These are phyloP conservation scores for Sporormia fimetaria DNA, from an alignment of 495 filamentous ascomycete genomes.

Conservation along the genomic window DNA sequence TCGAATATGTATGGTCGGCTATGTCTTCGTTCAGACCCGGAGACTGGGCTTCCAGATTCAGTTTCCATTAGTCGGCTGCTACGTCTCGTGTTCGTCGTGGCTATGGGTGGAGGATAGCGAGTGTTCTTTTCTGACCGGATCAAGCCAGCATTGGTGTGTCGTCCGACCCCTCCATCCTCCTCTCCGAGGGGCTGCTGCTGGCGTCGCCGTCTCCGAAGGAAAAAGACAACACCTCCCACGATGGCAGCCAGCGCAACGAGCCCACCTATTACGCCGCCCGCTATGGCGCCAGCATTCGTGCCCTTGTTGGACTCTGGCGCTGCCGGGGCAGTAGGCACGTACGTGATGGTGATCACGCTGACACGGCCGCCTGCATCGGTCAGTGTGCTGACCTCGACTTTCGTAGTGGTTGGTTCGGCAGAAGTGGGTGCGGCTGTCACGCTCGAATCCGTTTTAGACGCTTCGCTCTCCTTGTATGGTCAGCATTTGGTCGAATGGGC, in stretches of 20 bases:
- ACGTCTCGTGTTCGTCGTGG: slow-evolving; percentile 6
- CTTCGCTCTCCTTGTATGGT: neutral
- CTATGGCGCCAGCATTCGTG: slow-evolving; percentile 15
- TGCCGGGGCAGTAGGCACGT: slow-evolving; percentile 3
- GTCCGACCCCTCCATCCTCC: slow-evolving; percentile 7
- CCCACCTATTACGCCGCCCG: slow-evolving; percentile 20
- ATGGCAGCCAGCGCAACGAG: slow-evolving; percentile 11
- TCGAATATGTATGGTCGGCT: slow-evolving; percentile 20
- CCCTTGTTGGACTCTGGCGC: slow-evolving; percentile 5
- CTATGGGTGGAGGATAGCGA: slow-evolving; percentile 5
- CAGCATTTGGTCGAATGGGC: neutral
- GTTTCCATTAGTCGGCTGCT: slow-evolving; percentile 4
- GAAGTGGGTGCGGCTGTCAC: too few species aligned
- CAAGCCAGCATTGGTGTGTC: slow-evolving; percentile 23
- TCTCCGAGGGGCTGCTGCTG: slow-evolving; percentile 6
- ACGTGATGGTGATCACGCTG: slow-evolving; percentile 15
- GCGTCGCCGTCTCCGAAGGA: slow-evolving; percentile 8
- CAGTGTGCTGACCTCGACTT: too few species aligned
- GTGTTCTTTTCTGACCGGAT: slow-evolving; percentile 6
- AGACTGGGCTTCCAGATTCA: slow-evolving; percentile 19
- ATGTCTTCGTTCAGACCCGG: slow-evolving; percentile 18
- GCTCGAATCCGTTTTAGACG: too few species aligned
- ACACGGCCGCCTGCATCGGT: neutral
- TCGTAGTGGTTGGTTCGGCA: too few species aligned
- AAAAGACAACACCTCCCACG: slow-evolving; percentile 7